Base-by-base conservation (phyloP, 2,329 filamentous ascomycete genomes). In the Emericellopsis atlantica region DNA sequence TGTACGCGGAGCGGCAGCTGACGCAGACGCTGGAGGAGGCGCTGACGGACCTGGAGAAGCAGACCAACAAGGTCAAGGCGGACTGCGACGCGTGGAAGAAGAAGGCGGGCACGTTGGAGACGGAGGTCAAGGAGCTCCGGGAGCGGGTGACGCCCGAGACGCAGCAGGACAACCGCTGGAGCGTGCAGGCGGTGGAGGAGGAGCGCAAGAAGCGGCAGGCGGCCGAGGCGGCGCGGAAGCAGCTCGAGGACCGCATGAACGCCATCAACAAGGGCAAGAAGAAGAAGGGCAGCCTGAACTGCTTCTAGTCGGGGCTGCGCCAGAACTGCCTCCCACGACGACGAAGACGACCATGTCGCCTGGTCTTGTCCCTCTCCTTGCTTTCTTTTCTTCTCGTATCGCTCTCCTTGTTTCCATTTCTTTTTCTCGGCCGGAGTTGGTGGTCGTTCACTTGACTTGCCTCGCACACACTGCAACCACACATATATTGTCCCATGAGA, bases 1-100 rank as follows among this genome's bases (percentile, higher is more conserved):
- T 98, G 21, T 83, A 84, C 48, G 92, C 92, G 4, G 92, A 98
- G 69, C 94, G 94, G 58, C 90, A 96, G 60, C 79, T 98, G 44
- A 98, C 90, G 1, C 82, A 86, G 37, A 96, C 90, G 2, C 74
- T 98, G 32, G 92, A 98, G 60, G 90, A 96, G 63, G 92, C 92
- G 6, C 77, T 98, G 24, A 90, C 87, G 2, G 92, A 98, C 53
- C 76, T 98, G 32, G 92, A 98, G 64, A 77, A 79, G 42, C 88
- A 93, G 51, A 88, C 84, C 53, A 93, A 90, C 62, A 90, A 90
- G 69, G 80, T 90, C 60, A 94, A 93, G 69, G 69, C 78, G 3
- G 92, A 98, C 60, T 82, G 86, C 58, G 92, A 96, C 40, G 76
- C 74, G 26, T 96, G 88, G 84, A 85, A 84, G 64, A 88, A 86